Evolutionary conservation across 306 rosid genomes (phyloP).

Genomic region (Biancaea sappan): DNA sequence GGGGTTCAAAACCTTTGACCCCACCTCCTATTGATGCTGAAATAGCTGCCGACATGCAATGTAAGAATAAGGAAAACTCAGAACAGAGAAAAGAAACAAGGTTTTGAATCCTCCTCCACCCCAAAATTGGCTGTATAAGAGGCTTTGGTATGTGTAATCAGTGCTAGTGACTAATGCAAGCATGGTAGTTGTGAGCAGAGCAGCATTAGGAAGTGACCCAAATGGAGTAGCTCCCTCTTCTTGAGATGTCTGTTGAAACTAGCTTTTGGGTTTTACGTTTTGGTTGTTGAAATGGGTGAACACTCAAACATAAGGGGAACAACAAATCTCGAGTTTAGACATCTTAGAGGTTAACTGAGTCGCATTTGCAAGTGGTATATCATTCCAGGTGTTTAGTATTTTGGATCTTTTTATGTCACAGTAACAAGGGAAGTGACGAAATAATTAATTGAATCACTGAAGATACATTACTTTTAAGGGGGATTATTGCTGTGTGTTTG

Average conservation of each 20-base stretch:
- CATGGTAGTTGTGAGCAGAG: background rate
- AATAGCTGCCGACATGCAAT: slow-evolving; percentile 22
- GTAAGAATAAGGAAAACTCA: slow-evolving; percentile 9
- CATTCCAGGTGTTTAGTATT: no score
- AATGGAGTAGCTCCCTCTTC: slow-evolving; percentile 19
- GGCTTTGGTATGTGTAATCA: slow-evolving; percentile 19
- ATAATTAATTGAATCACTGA: no score
- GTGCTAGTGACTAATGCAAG: slow-evolving; percentile 2
- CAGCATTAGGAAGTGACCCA: slow-evolving; percentile 20
- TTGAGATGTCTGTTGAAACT: background rate
- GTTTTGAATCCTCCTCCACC: background rate
- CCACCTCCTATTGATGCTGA: background rate
- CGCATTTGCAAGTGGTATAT: no score
- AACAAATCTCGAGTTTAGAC: no score
- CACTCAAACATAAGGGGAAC: no score
- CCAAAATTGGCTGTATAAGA: background rate
- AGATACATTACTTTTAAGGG: no score
- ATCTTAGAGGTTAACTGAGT: no score
- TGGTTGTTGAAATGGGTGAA: background rate
- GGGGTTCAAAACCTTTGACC: slow-evolving; percentile 18
- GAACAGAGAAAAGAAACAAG: background rate
- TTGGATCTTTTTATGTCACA: no score
- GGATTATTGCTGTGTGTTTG: no score
- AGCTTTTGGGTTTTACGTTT: background rate
- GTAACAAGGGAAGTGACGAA: no score